Evolutionary conservation across 208 protist genomes (phyloP).

Genomic region (Acanthamoeba sp.): DNA sequence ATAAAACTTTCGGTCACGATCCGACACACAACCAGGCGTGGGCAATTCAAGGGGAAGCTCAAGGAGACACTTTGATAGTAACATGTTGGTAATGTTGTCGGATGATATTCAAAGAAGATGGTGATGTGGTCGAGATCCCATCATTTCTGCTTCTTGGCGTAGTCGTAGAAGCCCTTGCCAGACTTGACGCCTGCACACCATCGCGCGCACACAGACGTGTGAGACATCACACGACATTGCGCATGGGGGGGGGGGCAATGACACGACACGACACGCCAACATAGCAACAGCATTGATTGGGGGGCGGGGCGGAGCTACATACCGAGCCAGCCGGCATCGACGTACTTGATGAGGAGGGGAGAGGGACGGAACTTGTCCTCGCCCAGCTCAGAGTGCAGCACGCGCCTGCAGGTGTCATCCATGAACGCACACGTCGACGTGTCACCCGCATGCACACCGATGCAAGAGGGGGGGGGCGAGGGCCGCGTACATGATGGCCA

Average conservation of each 20-base stretch:
- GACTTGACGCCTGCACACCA: conserved; percentile 20
- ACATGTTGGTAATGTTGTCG: too few relatives aligned
- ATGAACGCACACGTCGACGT: neutral
- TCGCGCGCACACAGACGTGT: too few relatives aligned
- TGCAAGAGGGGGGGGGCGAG: neutral
- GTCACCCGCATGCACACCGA: neutral
- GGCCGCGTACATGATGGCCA: conserved; percentile 13
- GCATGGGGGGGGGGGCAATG: too few relatives aligned
- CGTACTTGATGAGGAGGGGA: conserved; percentile 89
- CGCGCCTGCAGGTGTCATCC: conserved; percentile 18
- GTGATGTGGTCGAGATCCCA: too few relatives aligned
- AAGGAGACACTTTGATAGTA: too few relatives aligned
- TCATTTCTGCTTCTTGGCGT: conserved; percentile 41
- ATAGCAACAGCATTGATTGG: neutral
- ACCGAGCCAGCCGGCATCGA: conserved; percentile 91
- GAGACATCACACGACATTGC: too few relatives aligned
- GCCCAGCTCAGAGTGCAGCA: conserved; percentile 87
- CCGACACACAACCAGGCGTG: too few relatives aligned
- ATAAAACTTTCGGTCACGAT: neutral
- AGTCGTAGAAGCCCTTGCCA: conserved; percentile 59
- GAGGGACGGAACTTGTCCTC: conserved; percentile 91
- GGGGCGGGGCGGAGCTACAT: neutral
- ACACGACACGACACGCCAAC: neutral
- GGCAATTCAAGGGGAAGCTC: too few relatives aligned
- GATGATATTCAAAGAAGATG: neutral